Base-by-base conservation (phyloP, 257 asterid genomes). In the Primulina huaijiensis region DNA sequence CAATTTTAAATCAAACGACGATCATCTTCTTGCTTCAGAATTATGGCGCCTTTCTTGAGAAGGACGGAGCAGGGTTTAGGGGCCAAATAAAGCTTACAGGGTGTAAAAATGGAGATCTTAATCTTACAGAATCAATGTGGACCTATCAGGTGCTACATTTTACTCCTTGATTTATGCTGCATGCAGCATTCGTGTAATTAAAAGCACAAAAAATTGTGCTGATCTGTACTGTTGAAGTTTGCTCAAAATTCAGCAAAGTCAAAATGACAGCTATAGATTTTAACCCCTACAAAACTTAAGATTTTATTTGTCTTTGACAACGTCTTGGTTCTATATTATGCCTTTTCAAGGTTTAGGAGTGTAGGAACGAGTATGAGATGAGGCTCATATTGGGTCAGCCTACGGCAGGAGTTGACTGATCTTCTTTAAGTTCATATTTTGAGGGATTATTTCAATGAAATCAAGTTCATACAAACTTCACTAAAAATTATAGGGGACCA, bases 31-130 rank as follows among this genome's bases (percentile, higher is more conserved):
- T 72, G 59, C 64, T 77, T 71, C 89, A 92, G 98, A 93, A 93
- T 64, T 89, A 90, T 79, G 98, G 98, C 55, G 98, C 97, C 65
- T 83, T 84, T 81, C 87, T 88, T 33, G 98, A 93, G 88, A 90
- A 87, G 83, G 98, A 93, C 62, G 97, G 98, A 55, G 97, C 95
- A 64, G 98, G 96, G 50, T 82, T 90, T 82, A 84, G 80, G 83
- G 98, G 98, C 74, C 84, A 82, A 73, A 69, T 93, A 73, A 87
- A 83, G 80, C 80, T 93, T 71, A 79, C 79, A 70, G 96, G 95
- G 65, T 81, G 68, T 69, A 81, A 64, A 83, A 83, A 79, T 69
- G 98, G 96, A 62, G 97, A 86, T 75, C 74, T 87, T 71, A 79
- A 83, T 80, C 85, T 90, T 74, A 87, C 92, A 7, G 68, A 77